Evolutionary conservation across 1,284 basidiomycete genomes (phyloP).

Genomic region (Flammula alnicola): DNA sequence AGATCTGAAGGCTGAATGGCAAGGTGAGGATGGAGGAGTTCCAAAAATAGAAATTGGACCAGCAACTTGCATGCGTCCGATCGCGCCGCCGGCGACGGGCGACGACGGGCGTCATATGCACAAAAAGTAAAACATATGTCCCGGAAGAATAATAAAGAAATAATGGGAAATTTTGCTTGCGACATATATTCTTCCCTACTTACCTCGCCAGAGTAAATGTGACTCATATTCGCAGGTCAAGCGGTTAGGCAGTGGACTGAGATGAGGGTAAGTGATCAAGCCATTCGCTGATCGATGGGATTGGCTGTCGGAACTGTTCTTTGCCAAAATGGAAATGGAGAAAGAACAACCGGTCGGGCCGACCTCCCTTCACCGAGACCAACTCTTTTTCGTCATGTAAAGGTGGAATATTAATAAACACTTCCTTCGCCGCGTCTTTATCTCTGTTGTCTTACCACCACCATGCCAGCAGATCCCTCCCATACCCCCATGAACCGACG

Average conservation of each 20-base stretch:
- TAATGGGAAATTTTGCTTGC: no score
- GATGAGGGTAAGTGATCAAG: no score
- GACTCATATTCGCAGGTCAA: no score
- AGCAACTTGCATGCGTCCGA: no score
- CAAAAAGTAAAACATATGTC: no score
- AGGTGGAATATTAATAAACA: slow-evolving; percentile 8
- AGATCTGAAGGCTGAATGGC: background rate
- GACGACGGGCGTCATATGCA: background rate
- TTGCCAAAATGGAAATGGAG: background rate
- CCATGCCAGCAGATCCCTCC: slow-evolving; percentile 30
- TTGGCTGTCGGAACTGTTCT: no score
- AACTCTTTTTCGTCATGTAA: slow-evolving; percentile 11
- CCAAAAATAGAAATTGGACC: slow-evolving; percentile 6
- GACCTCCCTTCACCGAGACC: background rate
- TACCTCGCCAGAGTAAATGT: no score
- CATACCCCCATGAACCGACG: slow-evolving; percentile 37
- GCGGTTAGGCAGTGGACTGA: no score
- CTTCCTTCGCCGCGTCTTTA: slow-evolving; percentile 7
- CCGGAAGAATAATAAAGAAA: no score
- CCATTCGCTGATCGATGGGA: no score
- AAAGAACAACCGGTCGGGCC: slow-evolving; percentile 18
- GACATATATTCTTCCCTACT: no score
- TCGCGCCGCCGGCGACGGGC: background rate
- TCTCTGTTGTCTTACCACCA: background rate
- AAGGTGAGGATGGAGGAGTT: background rate